Percentiles rank a stretch among this genome's conserved stretches.
Conservation (phyloP, 768 basidiomycete species). For the Pilatotrama ljubarskyi region DNA sequence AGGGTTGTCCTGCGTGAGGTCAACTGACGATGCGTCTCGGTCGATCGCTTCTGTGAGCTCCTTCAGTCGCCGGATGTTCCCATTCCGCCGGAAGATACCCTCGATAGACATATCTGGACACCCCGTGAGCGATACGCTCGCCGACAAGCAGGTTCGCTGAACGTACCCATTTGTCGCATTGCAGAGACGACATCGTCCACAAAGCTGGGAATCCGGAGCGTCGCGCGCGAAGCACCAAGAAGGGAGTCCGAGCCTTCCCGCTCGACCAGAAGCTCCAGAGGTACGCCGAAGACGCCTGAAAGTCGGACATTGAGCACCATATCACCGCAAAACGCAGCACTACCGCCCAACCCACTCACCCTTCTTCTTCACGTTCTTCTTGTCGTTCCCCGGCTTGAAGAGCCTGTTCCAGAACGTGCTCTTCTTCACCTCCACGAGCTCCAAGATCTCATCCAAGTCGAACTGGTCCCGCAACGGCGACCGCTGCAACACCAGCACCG, state of each 20-base stretch:
- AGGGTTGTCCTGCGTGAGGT: conserved; percentile 91
- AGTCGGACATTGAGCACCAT: conserved; percentile 3
- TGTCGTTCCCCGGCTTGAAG: conserved; percentile 80
- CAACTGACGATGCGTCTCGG: conserved; percentile 89
- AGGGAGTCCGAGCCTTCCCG: conserved; percentile 94
- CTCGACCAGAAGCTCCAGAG: conserved; percentile 90
- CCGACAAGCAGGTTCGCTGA: background rate
- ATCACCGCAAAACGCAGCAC: background rate
- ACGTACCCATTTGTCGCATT: conserved; percentile 98
- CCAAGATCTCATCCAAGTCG: conserved; percentile 90
- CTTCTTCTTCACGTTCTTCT: conserved; percentile 91
- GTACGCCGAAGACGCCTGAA: conserved; percentile 89
- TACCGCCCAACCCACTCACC: conserved; percentile 42
- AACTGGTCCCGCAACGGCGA: conserved; percentile 80
- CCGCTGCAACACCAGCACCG: conserved; percentile 75
- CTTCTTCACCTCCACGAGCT: conserved; percentile 91
- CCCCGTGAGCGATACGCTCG: background rate
- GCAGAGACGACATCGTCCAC: conserved; percentile 98
- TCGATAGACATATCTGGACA: conserved; percentile 94
- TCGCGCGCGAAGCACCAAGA: conserved; percentile 82
- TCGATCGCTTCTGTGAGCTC: conserved; percentile 92
- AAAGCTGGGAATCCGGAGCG: conserved; percentile 91
- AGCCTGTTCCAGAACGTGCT: conserved; percentile 94
- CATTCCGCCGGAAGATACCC: conserved; percentile 98
- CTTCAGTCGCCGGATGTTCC: conserved; percentile 91